Conservation (phyloP, 306 rosid genomes). For the Sicyos baderoa region DNA sequence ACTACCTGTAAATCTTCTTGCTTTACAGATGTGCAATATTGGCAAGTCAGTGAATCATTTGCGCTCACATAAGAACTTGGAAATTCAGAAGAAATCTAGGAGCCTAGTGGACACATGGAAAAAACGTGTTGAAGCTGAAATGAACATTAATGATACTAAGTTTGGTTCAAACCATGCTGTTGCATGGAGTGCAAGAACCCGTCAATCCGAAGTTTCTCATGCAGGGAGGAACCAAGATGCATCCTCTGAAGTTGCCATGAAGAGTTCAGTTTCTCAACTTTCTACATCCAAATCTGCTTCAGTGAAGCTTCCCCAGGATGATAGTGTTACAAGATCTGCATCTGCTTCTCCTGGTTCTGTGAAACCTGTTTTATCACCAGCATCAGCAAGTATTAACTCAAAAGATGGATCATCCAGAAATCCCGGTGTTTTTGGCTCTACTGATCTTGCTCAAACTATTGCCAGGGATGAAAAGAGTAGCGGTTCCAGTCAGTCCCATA, state of each 20-base stretch:
- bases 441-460: slow-evolving; percentile 52
- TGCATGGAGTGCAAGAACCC: slow-evolving; percentile 52
- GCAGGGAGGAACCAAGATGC: slow-evolving; percentile 52
- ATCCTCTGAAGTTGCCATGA: slow-evolving; percentile 47
- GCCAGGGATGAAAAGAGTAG: slow-evolving; percentile 77
- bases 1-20: slow-evolving; percentile 80
- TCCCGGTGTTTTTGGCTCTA: slow-evolving; percentile 34
- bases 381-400: slow-evolving; percentile 31
- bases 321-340: slow-evolving; percentile 36
- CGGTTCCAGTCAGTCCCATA: slow-evolving; percentile 86
- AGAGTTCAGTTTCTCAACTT: slow-evolving; percentile 41
- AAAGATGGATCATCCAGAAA: slow-evolving; percentile 49
- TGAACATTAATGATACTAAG: slow-evolving; percentile 64
- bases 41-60: slow-evolving; percentile 86
- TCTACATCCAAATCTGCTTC: slow-evolving; percentile 43
- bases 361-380: slow-evolving; percentile 34
- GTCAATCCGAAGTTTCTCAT: slow-evolving; percentile 48
- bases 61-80: slow-evolving; percentile 63
- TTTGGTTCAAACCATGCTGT: slow-evolving; percentile 47
- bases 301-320: slow-evolving; percentile 49
- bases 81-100: slow-evolving; percentile 84
- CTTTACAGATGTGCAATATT: slow-evolving; percentile 68
- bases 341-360: slow-evolving; percentile 55
- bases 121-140: slow-evolving; percentile 80
- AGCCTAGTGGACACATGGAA: slow-evolving; percentile 89